Conservation (phyloP, 257 asterid species). For the Ilex asprella region DNA sequence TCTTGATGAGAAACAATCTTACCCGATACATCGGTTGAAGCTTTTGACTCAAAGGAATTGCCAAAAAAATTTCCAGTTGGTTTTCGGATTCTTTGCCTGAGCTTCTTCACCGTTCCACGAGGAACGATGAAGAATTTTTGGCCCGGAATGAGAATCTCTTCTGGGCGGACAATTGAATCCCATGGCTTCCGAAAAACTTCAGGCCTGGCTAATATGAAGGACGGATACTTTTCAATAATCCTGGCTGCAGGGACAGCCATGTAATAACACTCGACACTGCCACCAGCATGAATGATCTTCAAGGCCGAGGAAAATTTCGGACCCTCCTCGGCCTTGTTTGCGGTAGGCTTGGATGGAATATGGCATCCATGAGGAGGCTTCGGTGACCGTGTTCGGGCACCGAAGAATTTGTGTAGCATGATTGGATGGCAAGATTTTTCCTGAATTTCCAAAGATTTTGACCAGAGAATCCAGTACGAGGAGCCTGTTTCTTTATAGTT, state of each 20-base stretch:
- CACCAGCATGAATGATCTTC: slow-evolving; percentile 63
- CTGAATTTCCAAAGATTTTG: not conserved
- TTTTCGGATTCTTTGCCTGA: slow-evolving; percentile 34
- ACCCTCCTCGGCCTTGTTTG: not conserved
- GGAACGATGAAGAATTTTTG: slow-evolving; percentile 57
- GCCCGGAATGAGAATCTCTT: slow-evolving; percentile 61
- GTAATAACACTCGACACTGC: slow-evolving; percentile 46
- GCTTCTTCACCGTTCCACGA: slow-evolving; percentile 45
- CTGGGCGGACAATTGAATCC: slow-evolving; percentile 50
- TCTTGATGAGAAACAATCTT: slow-evolving; percentile 6
- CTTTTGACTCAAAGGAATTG: not conserved
- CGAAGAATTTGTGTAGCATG: not conserved
- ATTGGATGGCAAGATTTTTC: not conserved
- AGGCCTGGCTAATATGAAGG: slow-evolving; percentile 47
- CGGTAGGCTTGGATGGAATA: not conserved
- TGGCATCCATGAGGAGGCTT: not conserved
- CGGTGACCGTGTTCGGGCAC: not conserved
- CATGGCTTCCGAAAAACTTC: slow-evolving; percentile 59
- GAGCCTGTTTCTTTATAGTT: not conserved
- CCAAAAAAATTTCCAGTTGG: not conserved
- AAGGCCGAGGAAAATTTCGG: slow-evolving; percentile 25
- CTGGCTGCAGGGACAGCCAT: slow-evolving; percentile 69
- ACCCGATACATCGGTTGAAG: slow-evolving; percentile 3
- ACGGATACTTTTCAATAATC: slow-evolving; percentile 52
- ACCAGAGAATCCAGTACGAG: not conserved